Evolutionary conservation across 2,329 filamentous ascomycete genomes (phyloP), one percentile per base, ranked within the genome.

Genomic region (Aspergillus brasiliensis): DNA sequence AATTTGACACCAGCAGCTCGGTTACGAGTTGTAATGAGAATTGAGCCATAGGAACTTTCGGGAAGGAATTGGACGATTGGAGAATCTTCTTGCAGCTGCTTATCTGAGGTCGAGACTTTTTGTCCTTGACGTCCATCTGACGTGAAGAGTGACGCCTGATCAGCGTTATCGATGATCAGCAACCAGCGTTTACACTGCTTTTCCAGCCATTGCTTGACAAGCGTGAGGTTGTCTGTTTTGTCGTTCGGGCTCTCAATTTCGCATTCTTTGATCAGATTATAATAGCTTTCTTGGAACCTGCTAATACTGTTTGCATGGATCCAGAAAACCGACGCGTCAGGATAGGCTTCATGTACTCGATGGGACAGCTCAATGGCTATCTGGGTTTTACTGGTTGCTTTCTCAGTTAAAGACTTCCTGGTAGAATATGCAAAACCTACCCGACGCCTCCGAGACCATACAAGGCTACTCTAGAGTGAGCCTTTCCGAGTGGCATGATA

Each of bases 161-260:
- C 65, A 15, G 61, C 64, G 19, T 66, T 66, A 23, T 67, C 65
- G 47, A 67, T 56, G 17, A 67, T 64, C 27, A 67, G 19, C 10
- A 64, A 19, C 62, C 62, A 64, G 8, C 56, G 38, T 28, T 56
- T 54, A 51, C 55, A 58, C 13, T 62, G 40, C 38, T 57, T 56
- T 46, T 62, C 62, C 1, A 64, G 60, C 62, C 62, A 64, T 3
- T 62, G 34, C 48, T 51, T 62, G 17, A 62, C 51, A 2, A 56
- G 23, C 6, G 2, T 13, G 25, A 62, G 7, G 4, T 49, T 48
- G 11, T 60, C 10, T 62, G 27, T 59, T 21, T 60, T 58, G 5
- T 54, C 52, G 5, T 57, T 38, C n/a, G 19, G n/a, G 17, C 51
- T 49, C n/a, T 47, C 21, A 15, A 57, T 53, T 2, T 51, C 51